A percentile compares a stretch with the other conserved stretches of the same genome.
Conservation (phyloP, 1,139 yeast species). For the Pichia sp. region DNA sequence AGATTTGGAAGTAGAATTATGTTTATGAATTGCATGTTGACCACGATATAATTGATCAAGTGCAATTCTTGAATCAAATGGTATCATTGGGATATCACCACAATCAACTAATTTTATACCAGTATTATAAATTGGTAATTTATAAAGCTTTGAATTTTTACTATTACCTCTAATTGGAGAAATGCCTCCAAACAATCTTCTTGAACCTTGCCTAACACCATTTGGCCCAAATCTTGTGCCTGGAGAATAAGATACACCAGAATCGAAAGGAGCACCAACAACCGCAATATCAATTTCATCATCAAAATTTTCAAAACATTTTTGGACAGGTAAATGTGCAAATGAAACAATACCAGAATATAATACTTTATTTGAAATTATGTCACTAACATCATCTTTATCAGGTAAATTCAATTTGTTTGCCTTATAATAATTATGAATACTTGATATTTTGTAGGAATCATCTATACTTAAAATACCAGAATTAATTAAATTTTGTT, state of each 20-base stretch:
- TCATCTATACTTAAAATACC: constrained; percentile 10
- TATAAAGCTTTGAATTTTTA: constrained; percentile 26
- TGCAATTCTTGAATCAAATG: constrained; percentile 49
- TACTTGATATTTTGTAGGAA: background rate
- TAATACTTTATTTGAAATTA: constrained; percentile 14
- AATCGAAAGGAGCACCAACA: constrained; percentile 48
- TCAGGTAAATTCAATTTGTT: constrained; percentile 26
- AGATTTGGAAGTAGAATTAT: constrained; percentile 17
- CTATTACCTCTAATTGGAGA: constrained; percentile 33
- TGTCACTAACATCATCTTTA: constrained; percentile 29
- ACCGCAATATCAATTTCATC: constrained; percentile 39
- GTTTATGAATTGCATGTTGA: constrained; percentile 40
- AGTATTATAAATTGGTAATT: constrained; percentile 25
- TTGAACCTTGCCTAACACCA: constrained; percentile 36
- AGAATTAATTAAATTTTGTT: constrained; percentile 4
- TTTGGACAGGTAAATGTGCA: constrained; percentile 37
- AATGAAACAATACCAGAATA: constrained; percentile 44
- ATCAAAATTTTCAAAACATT: constrained; percentile 33
- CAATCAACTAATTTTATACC: constrained; percentile 40
- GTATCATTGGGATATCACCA: constrained; percentile 52
- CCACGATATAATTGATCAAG: constrained; percentile 49
- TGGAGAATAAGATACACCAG: constrained; percentile 43
- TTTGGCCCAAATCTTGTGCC: constrained; percentile 51
- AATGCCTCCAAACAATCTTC: constrained; percentile 35
- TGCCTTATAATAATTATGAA: constrained; percentile 14